Conservation (phyloP, 768 basidiomycete species). For the Rhizopogon salebrosus region DNA sequence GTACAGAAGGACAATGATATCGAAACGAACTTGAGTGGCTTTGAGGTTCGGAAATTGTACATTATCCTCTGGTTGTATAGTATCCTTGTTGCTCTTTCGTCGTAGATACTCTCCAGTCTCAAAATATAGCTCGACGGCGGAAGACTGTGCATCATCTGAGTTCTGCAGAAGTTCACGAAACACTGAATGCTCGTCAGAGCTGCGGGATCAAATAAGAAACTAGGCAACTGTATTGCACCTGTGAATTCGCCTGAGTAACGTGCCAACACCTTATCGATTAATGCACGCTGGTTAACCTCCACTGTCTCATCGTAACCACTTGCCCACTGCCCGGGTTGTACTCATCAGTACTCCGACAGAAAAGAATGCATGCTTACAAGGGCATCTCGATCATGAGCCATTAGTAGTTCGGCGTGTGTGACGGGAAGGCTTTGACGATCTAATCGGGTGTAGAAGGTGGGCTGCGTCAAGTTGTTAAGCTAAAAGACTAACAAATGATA, state of each 20-base stretch:
- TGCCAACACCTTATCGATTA: conserved; percentile 95
- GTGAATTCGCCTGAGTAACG: conserved; percentile 95
- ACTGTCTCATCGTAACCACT: conserved; percentile 75
- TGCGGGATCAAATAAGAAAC: not conserved
- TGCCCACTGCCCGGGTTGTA: conserved; percentile 33
- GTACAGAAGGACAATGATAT: not conserved
- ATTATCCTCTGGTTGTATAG: conserved; percentile 9
- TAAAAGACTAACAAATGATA: no score
- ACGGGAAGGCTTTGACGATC: conserved; percentile 3
- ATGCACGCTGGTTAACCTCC: conserved; percentile 92
- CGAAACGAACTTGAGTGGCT: conserved; percentile 40
- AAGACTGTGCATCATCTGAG: conserved; percentile 85
- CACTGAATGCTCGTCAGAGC: conserved; percentile 27
- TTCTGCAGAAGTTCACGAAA: conserved; percentile 91
- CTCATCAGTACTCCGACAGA: not conserved
- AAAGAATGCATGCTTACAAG: conserved; percentile 15
- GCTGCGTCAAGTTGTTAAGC: no score
- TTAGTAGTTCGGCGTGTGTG: conserved; percentile 8
- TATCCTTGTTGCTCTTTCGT: conserved; percentile 14
- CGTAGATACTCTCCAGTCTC: conserved; percentile 53
- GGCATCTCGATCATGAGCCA: conserved; percentile 26
- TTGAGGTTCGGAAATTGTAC: conserved; percentile 56
- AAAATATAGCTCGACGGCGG: conserved; percentile 73
- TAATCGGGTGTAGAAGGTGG: conserved; percentile 5
- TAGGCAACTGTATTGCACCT: conserved; percentile 27